Conservation (phyloP, 495 filamentous ascomycete species). For the Aspergillus incahuasiensis region DNA sequence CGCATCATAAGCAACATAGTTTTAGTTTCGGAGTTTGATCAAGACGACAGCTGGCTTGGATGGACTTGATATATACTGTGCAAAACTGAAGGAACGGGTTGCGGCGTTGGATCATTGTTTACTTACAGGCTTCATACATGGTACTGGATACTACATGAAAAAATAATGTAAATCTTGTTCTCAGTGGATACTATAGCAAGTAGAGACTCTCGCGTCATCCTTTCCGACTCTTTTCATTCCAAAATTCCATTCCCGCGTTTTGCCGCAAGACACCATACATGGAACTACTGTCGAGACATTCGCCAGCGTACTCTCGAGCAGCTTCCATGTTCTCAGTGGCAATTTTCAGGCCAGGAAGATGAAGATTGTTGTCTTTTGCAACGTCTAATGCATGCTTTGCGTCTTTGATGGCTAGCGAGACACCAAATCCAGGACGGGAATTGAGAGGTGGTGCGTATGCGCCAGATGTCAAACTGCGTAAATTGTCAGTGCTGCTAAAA, state of each 20-base stretch:
- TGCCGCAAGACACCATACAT: conserved; percentile 44
- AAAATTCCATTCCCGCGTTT: conserved; percentile 40
- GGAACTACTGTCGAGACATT: conserved; percentile 41
- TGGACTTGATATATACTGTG: background rate
- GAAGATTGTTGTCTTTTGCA: conserved; percentile 30
- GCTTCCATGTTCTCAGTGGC: conserved; percentile 38
- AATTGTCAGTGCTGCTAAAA: background rate
- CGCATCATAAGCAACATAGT: conserved; percentile 4
- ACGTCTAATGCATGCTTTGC: conserved; percentile 38
- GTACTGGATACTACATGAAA: conserved; percentile 3
- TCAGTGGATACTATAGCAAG: too few species aligned
- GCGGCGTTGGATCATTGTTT: background rate
- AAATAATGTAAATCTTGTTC: background rate
- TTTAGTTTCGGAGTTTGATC: background rate
- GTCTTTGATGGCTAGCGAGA: conserved; percentile 45
- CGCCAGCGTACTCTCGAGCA: conserved; percentile 38
- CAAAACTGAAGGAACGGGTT: background rate
- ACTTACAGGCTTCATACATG: background rate
- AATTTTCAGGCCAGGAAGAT: conserved; percentile 37
- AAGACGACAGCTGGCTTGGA: background rate
- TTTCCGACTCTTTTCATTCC: conserved; percentile 45
- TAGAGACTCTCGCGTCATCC: conserved; percentile 4
- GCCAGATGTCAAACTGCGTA: conserved; percentile 37
- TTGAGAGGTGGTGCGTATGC: conserved; percentile 41
- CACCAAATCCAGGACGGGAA: conserved; percentile 42